Base-by-base conservation (phyloP, 2,329 filamentous ascomycete species). In the Samsoniella hepiali region DNA sequence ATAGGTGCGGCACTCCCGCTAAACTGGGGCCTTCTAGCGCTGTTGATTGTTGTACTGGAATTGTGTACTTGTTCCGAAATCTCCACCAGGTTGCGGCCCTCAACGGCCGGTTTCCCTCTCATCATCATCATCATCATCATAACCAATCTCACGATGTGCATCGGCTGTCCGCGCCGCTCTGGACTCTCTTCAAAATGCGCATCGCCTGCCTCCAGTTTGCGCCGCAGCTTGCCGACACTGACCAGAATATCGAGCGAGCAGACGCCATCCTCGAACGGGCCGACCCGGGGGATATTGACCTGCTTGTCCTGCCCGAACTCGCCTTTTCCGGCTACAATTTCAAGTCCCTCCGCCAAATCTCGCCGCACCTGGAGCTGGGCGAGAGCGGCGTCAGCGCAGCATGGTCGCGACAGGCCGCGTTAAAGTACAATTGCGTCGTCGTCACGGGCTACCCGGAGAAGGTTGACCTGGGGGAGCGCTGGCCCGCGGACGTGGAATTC, bases 241-340 rank as follows among this genome's bases (percentile, higher is more conserved):
- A 90, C 69, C 84, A 89, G 65, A 94, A 94, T 68, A 79, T 93
- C 53, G 84, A 82, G 66, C 82, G 82, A 22, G 90, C 90, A 65
- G 86, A 93, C 67, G 75, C 80, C 0, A 80, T 93, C 4, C 76
- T 94, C 11, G 79, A 75, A 22, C 78, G 72, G 32, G 82, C 84
- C 0, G 75, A 81, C 6, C 76, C 81, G 0, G 75, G 82, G 1
- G 76, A 82, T n/a, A 54, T 93, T 1, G 89, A 92, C 70, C 80
- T 93, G 36, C 78, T 95, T 0, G 85, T 94, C 0, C 76, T 94
- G 0, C 90, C 91, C 0, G 91, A 94, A 72, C 77, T 94, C 73
- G 89, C 91, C 1, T 92, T 94, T 71, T 83, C 86, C 63, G 89
- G 91, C 36, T 95, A 93, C 78, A 93, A 93, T 72, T 94, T 93